phyloP scores from a whole-genome alignment of 352 stramenopile genomes.

The Pythium monospermum region DNA sequence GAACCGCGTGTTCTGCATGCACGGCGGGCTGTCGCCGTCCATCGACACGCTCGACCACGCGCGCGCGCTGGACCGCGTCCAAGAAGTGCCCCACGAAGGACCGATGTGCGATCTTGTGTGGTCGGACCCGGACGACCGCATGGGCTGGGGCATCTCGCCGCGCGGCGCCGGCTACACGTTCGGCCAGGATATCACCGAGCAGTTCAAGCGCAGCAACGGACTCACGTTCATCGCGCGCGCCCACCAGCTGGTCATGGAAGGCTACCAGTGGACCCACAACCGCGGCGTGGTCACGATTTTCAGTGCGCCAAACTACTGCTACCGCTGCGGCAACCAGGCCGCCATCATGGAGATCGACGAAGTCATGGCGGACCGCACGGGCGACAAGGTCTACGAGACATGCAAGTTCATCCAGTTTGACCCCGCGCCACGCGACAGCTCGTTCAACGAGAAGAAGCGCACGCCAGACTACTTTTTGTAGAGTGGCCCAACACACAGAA shows the following conservation, averaged over 20 bases:
- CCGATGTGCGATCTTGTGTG: slow-evolving; percentile 88
- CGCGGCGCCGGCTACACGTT: slow-evolving; percentile 86
- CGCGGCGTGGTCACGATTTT: slow-evolving; percentile 91
- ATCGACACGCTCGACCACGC: slow-evolving; percentile 88
- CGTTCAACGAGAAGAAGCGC: slow-evolving; percentile 90
- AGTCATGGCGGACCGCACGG: slow-evolving; percentile 81
- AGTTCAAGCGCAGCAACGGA: slow-evolving; percentile 88
- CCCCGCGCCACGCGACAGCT: slow-evolving; percentile 85
- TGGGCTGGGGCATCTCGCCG: slow-evolving; percentile 83
- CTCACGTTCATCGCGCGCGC: slow-evolving; percentile 84
- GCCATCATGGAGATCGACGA: slow-evolving; percentile 95
- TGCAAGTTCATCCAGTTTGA: slow-evolving; percentile 93
- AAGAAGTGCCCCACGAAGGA: slow-evolving; percentile 85
- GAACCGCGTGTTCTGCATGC: slow-evolving; percentile 88
- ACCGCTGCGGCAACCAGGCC: slow-evolving; percentile 95
- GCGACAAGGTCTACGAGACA: slow-evolving; percentile 89
- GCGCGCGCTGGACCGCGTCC: slow-evolving; percentile 74
- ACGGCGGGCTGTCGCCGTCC: slow-evolving; percentile 83
- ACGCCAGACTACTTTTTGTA: slow-evolving; percentile 93
- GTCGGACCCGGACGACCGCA: slow-evolving; percentile 86
- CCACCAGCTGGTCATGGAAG: slow-evolving; percentile 93
- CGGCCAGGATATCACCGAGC: slow-evolving; percentile 83
- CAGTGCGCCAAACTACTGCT: slow-evolving; percentile 93
- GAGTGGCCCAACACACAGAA: no score
- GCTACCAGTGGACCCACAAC: slow-evolving; percentile 92